These are phyloP conservation scores for Cladosporium cucumerinum DNA, from an alignment of 2,329 filamentous ascomycete species.

Conservation along the genomic window DNA sequence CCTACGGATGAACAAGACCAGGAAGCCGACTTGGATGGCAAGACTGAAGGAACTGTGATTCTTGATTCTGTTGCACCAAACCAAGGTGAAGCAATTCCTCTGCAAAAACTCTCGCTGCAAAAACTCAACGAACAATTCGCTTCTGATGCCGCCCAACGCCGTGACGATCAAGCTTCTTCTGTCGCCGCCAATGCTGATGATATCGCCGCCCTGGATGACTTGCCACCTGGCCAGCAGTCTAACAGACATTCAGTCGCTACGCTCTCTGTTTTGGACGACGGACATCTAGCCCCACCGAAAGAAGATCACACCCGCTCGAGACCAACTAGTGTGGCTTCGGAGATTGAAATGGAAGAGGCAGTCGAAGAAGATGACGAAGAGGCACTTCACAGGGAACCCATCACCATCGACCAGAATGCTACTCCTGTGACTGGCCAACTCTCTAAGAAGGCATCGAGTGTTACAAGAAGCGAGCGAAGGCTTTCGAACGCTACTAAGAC, in stretches of 20 bases:
- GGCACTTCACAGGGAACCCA: conserved; percentile 17
- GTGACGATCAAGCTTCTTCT: conserved; percentile 47
- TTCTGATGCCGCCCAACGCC: conserved; percentile 31
- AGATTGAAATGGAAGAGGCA: conserved; percentile 15
- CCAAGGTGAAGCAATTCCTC: not conserved
- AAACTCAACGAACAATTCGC: conserved; percentile 16
- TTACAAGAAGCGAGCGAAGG: not conserved
- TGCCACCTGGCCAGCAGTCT: not conserved
- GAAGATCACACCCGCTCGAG: not conserved
- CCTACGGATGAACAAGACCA: conserved; percentile 39
- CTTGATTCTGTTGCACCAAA: conserved; percentile 19
- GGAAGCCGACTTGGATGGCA: conserved; percentile 11
- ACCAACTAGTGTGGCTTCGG: not conserved
- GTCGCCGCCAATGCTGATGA: conserved; percentile 58
- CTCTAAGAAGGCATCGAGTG: not conserved
- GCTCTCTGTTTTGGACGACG: not conserved
- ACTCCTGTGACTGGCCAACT: not conserved
- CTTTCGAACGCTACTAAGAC: not conserved
- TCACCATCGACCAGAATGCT: conserved; percentile 1
- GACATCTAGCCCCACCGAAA: not conserved
- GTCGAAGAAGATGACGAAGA: conserved; percentile 26
- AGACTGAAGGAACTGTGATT: not conserved
- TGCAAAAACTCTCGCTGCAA: conserved; percentile 15
- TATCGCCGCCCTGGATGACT: conserved; percentile 47
- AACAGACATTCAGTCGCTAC: not conserved